Evolutionary conservation across 192 early-diverging fungal genomes (phyloP), one percentile per base, ranked within the genome.

Genomic region (Coemansia sp.): DNA sequence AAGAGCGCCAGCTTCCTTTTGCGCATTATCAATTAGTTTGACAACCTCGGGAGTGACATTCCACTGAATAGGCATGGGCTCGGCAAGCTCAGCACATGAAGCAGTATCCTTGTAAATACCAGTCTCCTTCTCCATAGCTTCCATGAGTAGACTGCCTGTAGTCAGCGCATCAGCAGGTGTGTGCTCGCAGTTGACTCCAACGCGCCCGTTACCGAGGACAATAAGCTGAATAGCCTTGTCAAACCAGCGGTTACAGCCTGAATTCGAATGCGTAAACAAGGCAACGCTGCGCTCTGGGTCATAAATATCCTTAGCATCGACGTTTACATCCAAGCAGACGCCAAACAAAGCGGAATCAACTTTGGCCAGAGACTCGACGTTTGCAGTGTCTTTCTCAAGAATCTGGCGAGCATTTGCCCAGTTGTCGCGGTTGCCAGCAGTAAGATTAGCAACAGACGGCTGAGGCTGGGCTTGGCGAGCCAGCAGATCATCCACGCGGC

Each of bases 171-270:
- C 95, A 6, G 88, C 87, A 27, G 94, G 93, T n/a, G 94, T 84
- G 77, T 98, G 95, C 85, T 98, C 95, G 39, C 95, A 94, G 74
- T 96, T 98, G 55, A 94, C 84, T 68, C 96, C 96, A 38, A 91
- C 85, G 29, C 91, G 87, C 19, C 93, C 96, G 64, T 87, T 93
- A 69, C 70, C 87, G 55, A 91, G 73, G 35, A 98, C 87, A 45
- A 97, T 87, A 35, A 97, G 69, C 76, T 94, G 92, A 49, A 98
- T 82, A 19, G 93, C 79, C 84, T 98, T 98, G 82, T 98, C 96
- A 83, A 94, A 97, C 96, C 96, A 98, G 23, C 96, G 84, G 75
- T 98, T 98, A 51, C 71, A 71, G 2, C 85, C 95, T 24, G 92
- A 81, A 39, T 76, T 65, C 6, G 86, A 90, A 72, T 96, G 94